A percentile compares a stretch with the other conserved stretches of the same genome.
These are phyloP conservation scores for Catunica adiposa DNA, from an alignment of 2,329 filamentous ascomycete species.

Conservation along the genomic window DNA sequence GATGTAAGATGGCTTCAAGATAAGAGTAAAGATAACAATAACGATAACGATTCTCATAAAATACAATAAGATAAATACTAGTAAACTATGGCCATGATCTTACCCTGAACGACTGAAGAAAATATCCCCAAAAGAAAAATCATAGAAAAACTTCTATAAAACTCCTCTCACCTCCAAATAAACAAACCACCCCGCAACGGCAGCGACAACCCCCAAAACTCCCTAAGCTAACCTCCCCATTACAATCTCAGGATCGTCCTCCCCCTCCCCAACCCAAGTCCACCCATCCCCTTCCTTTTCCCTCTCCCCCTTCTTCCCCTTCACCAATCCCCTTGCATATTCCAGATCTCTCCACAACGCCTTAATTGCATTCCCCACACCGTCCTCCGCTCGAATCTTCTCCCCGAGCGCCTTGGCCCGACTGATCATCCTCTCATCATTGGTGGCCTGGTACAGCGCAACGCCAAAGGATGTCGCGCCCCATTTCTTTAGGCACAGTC, in stretches of 20 bases:
- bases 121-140: no score
- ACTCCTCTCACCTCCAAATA: no score
- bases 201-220: no score
- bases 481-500: constrained; percentile 74
- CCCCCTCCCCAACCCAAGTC: constrained; percentile 61
- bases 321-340: constrained; percentile 69
- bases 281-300: constrained; percentile 56
- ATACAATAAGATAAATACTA: no score
- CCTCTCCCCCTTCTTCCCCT: constrained; percentile 32
- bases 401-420: constrained; percentile 72
- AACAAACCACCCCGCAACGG: no score
- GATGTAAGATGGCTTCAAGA: no score
- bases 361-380: constrained; percentile 79
- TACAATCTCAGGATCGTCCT: constrained; percentile 28
- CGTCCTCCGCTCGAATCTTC: constrained; percentile 79
- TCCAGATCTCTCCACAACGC: constrained; percentile 89
- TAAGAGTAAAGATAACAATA: no score
- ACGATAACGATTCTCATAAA: no score
- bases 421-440: constrained; percentile 77
- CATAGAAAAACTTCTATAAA: no score
- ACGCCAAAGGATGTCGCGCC: constrained; percentile 73
- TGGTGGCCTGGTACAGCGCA: constrained; percentile 79
- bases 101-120: no score
- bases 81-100: no score
- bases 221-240: constrained; percentile 22